These are phyloP conservation scores for Cafeteria roenbergensis DNA, from an alignment of 108 stramenopile species.

Conservation along the genomic window DNA sequence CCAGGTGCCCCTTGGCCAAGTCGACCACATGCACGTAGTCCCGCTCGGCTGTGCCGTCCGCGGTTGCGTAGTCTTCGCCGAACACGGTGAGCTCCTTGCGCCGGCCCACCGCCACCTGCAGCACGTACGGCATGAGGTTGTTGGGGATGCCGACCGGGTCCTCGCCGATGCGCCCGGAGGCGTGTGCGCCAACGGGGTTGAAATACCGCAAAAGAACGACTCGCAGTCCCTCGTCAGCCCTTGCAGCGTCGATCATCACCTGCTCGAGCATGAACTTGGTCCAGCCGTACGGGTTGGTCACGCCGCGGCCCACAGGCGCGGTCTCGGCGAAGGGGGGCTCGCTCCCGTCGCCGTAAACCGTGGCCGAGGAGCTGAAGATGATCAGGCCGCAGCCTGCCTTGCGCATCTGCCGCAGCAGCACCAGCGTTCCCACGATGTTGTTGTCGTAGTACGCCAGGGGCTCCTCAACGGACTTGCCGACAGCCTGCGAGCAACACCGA, in stretches of 20 bases:
- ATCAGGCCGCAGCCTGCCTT: slow-evolving; percentile 67
- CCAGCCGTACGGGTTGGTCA: slow-evolving; percentile 93
- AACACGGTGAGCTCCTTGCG: slow-evolving; percentile 81
- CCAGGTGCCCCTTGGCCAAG: slow-evolving; percentile 80
- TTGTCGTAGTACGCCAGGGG: slow-evolving; percentile 88
- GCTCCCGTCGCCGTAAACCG: slow-evolving; percentile 81
- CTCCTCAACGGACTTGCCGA: slow-evolving; percentile 73
- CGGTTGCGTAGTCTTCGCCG: slow-evolving; percentile 82
- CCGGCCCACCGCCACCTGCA: slow-evolving; percentile 89
- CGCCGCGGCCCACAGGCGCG: slow-evolving; percentile 63
- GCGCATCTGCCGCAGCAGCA: slow-evolving; percentile 67
- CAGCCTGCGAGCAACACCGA: too few relatives aligned
- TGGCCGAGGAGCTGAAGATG: slow-evolving; percentile 86
- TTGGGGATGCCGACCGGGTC: slow-evolving; percentile 93
- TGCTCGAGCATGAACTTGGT: slow-evolving; percentile 98
- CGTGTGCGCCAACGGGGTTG: slow-evolving; percentile 95
- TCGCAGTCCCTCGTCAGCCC: slow-evolving; percentile 36
- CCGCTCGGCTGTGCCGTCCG: slow-evolving; percentile 90
- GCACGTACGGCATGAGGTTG: slow-evolving; percentile 94
- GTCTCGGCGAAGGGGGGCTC: slow-evolving; percentile 76
- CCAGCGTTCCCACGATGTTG: slow-evolving; percentile 81
- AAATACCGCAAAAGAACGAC: slow-evolving; percentile 86
- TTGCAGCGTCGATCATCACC: slow-evolving; percentile 69
- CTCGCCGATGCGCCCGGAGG: slow-evolving; percentile 86
- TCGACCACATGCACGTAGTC: slow-evolving; percentile 99